These are phyloP conservation scores for Pyrenophora teres DNA, from an alignment of 2,329 filamentous ascomycete genomes.

Conservation along the genomic window DNA sequence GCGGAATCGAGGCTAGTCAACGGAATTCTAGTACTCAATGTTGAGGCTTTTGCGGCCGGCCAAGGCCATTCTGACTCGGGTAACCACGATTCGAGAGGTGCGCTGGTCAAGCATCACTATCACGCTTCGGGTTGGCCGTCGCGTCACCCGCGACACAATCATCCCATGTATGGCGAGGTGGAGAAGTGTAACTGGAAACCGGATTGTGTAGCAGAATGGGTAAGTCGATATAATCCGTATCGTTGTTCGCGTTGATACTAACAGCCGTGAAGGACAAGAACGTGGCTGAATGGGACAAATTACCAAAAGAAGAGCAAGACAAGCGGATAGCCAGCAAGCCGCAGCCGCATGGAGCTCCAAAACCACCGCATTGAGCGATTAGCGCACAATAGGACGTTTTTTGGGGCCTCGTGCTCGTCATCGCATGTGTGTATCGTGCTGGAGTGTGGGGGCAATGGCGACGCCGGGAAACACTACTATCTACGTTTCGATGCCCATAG, in stretches of 20 bases:
- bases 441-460: no score
- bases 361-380: neutral
- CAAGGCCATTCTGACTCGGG: slow-evolving; percentile 75
- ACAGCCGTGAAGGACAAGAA: slow-evolving; percentile 57
- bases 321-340: slow-evolving; percentile 50
- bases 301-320: slow-evolving; percentile 65
- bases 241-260: neutral
- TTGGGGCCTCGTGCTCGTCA: no score
- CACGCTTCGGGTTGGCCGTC: slow-evolving; percentile 75
- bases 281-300: slow-evolving; percentile 62
- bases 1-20: slow-evolving; percentile 68
- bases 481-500: no score
- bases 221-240: slow-evolving; percentile 14
- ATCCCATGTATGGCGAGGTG: slow-evolving; percentile 71
- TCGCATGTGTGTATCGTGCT: no score
- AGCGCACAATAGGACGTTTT: no score
- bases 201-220: slow-evolving; percentile 67
- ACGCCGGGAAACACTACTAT: no score
- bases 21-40: slow-evolving; percentile 68
- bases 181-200: slow-evolving; percentile 72
- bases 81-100: slow-evolving; percentile 68
- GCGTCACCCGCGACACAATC: slow-evolving; percentile 67
- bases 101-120: slow-evolving; percentile 75
- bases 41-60: slow-evolving; percentile 73
- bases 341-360: slow-evolving; percentile 10